Evolutionary conservation across 768 basidiomycete genomes (phyloP).

Genomic region (Amanita subjunquillea): DNA sequence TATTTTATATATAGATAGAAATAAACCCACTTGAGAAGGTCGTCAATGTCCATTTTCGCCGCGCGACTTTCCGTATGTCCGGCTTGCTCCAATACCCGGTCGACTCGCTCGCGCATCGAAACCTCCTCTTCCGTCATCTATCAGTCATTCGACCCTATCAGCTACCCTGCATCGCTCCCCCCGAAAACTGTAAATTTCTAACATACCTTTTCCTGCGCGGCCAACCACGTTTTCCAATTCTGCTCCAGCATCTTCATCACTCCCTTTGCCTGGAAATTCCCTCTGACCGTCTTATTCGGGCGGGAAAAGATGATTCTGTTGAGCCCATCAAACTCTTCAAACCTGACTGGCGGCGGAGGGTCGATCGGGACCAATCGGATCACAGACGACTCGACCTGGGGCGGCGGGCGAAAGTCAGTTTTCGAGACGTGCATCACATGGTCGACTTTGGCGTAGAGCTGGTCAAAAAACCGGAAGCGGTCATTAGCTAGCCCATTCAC

Average conservation of each 20-base stretch:
- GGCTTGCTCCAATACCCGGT: slow-evolving; percentile 61
- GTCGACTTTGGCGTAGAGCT: slow-evolving; percentile 91
- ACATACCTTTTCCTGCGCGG: slow-evolving; percentile 57
- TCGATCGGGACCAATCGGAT: slow-evolving; percentile 86
- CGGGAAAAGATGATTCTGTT: slow-evolving; percentile 84
- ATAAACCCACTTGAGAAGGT: slow-evolving; percentile 62
- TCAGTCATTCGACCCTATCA: neutral
- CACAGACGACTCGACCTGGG: slow-evolving; percentile 88
- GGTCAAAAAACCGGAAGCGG: neutral
- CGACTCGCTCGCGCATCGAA: slow-evolving; percentile 60
- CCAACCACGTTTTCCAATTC: slow-evolving; percentile 90
- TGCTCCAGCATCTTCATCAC: slow-evolving; percentile 91
- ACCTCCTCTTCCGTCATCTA: slow-evolving; percentile 65
- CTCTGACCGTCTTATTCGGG: slow-evolving; percentile 84
- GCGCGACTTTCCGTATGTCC: slow-evolving; percentile 72
- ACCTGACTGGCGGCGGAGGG: slow-evolving; percentile 91
- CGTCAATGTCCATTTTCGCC: slow-evolving; percentile 90
- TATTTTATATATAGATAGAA: too few relatives aligned
- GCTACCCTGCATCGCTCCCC: neutral
- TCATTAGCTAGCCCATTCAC: neutral
- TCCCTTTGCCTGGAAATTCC: slow-evolving; percentile 88
- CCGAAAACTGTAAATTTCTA: neutral
- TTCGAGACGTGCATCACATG: slow-evolving; percentile 94
- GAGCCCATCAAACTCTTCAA: slow-evolving; percentile 96
- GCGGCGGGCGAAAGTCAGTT: slow-evolving; percentile 94